Evolutionary conservation across 2,329 filamentous ascomycete genomes (phyloP), one percentile per base, ranked within the genome.

Genomic region (Exophiala calicioides): DNA sequence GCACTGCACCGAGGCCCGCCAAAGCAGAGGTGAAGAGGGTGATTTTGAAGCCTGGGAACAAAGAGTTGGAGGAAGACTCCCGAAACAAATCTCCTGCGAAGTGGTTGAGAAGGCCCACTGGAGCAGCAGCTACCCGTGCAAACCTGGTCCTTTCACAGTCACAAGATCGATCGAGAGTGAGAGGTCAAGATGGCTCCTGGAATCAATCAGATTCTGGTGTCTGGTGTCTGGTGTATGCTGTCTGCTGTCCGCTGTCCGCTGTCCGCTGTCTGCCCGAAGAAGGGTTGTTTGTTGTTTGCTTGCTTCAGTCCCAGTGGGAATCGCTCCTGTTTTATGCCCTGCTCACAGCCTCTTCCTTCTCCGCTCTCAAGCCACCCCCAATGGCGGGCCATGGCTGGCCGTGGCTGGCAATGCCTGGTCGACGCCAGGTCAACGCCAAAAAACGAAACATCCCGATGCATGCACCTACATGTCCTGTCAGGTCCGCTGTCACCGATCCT

Each of bases 91-190:
- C 24, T 10, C 29, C 31, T 12, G 34, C 41, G 33, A 29, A 36
- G 29, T 38, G 30, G 43, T 29, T 50, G 38, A 43, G 38, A 30
- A 27, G 30, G 26, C 5, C 33, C 32, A 26, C 7, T 10, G 23
- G 27, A 44, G 42, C 49, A 53, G 50, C 53, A 48, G 53, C 50
- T 55, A 48, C 53, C 46, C 50, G 33, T 33, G 29, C 3, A 10
- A 18, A 41, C 21, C 21, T 29, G 37, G 26, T 30, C 29, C 35
- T 44, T 49, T 33, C 41, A 33, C 33, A 30, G 35, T 23, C 4
- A 34, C 31, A 47, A 34, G 37, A 31, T 26, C 15, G 31, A 35
- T 34, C 15, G 6, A n/a, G 12, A 45, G 32, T 20, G 23, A 29
- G 23, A 38, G 8, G 34, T 31, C 42, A 20, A 38, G 32, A 39